Evolutionary conservation across 805 yeast species (phyloP).

Genomic region (Yarrowia divulgata): DNA sequence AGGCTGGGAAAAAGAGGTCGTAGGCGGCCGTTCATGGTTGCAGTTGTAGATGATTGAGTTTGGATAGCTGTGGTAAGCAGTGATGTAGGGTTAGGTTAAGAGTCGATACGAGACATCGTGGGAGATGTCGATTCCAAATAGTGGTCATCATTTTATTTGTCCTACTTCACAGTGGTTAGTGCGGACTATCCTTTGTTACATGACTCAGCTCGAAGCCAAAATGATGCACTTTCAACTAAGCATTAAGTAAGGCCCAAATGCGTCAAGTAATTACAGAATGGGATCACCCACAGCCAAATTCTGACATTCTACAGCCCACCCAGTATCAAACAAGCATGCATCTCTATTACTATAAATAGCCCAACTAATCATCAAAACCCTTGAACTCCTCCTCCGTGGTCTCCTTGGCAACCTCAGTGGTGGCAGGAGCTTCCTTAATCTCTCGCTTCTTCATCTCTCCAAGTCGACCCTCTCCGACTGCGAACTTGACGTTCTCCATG

Average conservation of each 20-base stretch:
- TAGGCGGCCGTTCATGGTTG: constrained; percentile 9
- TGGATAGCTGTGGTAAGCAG: not conserved
- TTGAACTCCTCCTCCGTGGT: constrained; percentile 42
- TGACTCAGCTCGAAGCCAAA: too few relatives aligned
- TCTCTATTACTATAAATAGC: constrained; percentile 37
- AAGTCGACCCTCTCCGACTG: constrained; percentile 43
- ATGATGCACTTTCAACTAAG: too few relatives aligned
- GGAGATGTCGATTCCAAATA: too few relatives aligned
- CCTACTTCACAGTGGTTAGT: too few relatives aligned
- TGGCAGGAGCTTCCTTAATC: constrained; percentile 4
- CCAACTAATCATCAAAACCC: constrained; percentile 42
- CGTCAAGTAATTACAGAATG: too few relatives aligned
- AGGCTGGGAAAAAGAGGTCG: not conserved
- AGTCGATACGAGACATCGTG: too few relatives aligned
- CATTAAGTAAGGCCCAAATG: too few relatives aligned
- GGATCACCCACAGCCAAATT: too few relatives aligned
- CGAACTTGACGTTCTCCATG: constrained; percentile 57
- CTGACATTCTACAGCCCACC: not conserved
- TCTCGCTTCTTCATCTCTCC: constrained; percentile 43
- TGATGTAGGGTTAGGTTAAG: not conserved
- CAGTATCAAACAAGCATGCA: constrained; percentile 13
- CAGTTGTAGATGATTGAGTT: constrained; percentile 8
- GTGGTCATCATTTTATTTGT: too few relatives aligned
- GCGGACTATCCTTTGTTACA: too few relatives aligned
- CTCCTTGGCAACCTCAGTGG: constrained; percentile 7